phyloP scores from a whole-genome alignment of 2,329 filamentous ascomycete species.

The Incumbomyces delicatus region DNA sequence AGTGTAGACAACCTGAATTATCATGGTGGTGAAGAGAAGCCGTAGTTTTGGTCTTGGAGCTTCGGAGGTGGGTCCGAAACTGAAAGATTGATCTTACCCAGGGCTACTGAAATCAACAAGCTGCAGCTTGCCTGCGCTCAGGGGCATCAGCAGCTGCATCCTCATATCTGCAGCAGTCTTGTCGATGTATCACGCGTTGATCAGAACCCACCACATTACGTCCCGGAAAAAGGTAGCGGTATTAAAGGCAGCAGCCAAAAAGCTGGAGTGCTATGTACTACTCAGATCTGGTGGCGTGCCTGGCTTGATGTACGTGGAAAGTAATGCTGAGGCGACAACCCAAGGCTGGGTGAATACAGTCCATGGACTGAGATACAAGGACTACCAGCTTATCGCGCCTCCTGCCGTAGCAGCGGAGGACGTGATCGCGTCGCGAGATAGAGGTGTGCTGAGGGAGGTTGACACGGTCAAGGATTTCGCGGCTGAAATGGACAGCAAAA shows the following conservation, averaged over 20 bases:
- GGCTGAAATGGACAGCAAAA: conserved; percentile 48
- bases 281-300: conserved; percentile 59
- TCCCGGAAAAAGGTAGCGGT: conserved; percentile 62
- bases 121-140: no score
- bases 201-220: conserved; percentile 72
- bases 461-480: conserved; percentile 57
- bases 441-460: conserved; percentile 44
- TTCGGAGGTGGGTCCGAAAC: no score
- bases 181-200: conserved; percentile 48
- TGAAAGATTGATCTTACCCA: no score
- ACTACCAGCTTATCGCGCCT: conserved; percentile 55
- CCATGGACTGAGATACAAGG: conserved; percentile 58
- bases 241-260: conserved; percentile 55
- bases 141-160: no score
- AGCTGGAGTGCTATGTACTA: conserved; percentile 53
- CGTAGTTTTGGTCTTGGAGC: no score
- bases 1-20: no score
- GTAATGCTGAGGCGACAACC: conserved; percentile 43
- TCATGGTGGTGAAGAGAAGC: no score
- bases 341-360: conserved; percentile 56
- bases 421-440: conserved; percentile 10
- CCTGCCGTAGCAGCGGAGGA: conserved; percentile 31
- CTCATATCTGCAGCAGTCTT: no score
- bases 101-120: no score
- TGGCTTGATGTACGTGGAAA: conserved; percentile 71